Conservation (phyloP, 257 asterid species). For the Nicotiana obtusifolia region DNA sequence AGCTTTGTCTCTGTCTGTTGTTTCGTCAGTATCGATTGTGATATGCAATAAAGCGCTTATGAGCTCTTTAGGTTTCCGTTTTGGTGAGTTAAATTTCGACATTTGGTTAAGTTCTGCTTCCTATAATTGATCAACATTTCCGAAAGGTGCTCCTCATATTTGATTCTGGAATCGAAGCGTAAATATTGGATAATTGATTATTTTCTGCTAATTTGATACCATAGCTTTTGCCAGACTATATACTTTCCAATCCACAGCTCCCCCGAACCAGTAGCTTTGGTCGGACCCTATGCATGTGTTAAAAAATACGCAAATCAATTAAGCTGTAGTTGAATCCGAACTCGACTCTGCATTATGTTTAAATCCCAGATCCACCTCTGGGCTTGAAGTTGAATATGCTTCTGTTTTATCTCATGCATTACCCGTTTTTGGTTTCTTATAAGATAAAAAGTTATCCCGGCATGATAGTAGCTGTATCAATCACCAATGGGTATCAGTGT, state of each 20-base stretch:
- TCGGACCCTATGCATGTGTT: too few relatives aligned
- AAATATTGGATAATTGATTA: not conserved
- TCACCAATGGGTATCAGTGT: not conserved
- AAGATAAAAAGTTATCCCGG: not conserved
- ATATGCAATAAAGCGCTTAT: conserved; percentile 83
- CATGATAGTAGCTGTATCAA: not conserved
- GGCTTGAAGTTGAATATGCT: not conserved
- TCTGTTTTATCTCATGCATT: not conserved
- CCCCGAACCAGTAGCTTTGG: too few relatives aligned
- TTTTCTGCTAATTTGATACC: not conserved
- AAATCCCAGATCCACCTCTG: too few relatives aligned
- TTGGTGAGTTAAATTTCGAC: conserved; percentile 46
- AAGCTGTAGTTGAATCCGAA: too few relatives aligned
- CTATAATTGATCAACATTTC: not conserved
- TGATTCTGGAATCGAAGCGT: not conserved
- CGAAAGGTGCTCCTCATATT: not conserved
- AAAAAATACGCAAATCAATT: too few relatives aligned
- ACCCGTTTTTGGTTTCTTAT: not conserved
- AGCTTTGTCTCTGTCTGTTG: conserved; percentile 71
- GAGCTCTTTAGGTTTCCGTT: conserved; percentile 68
- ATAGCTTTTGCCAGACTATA: not conserved
- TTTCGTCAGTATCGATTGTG: conserved; percentile 77
- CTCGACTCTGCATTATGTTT: too few relatives aligned
- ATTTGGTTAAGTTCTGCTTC: not conserved
- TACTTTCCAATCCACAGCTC: not conserved